Evolutionary conservation across 164 flowering plant species (phyloP).

Genomic region (Magnolia changhungtana): DNA sequence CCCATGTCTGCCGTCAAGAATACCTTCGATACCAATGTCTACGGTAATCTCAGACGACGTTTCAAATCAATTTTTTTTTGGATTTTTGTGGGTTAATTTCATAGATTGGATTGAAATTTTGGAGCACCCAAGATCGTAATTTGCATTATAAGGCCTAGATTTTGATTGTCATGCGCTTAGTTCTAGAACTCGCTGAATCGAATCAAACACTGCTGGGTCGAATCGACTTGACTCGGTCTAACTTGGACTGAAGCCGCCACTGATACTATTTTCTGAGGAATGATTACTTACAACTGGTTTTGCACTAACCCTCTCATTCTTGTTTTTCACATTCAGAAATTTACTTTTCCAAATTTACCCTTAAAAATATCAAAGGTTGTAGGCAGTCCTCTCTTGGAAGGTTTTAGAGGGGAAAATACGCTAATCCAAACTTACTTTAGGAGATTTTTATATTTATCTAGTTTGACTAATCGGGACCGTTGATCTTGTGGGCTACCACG

Average conservation of each 20-base stretch:
- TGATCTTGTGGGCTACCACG: too few species aligned
- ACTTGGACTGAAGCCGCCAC: neutral
- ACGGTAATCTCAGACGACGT: conserved; percentile 34
- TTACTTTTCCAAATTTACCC: too few species aligned
- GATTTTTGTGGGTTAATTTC: neutral
- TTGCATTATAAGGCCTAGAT: neutral
- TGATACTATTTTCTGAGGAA: too few species aligned
- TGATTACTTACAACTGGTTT: too few species aligned
- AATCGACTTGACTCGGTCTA: neutral
- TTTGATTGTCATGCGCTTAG: neutral
- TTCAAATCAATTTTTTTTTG: neutral
- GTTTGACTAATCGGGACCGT: too few species aligned
- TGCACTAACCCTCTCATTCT: too few species aligned
- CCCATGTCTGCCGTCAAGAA: conserved; percentile 54
- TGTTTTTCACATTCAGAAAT: too few species aligned
- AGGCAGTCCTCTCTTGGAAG: too few species aligned
- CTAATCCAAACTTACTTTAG: too few species aligned
- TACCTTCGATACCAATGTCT: conserved; percentile 79
- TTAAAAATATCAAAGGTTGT: too few species aligned
- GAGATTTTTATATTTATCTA: too few species aligned
- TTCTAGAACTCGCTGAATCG: neutral
- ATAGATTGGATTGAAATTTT: neutral
- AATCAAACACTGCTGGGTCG: neutral
- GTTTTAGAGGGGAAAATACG: too few species aligned
- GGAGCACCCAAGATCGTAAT: neutral